A percentile compares a stretch with the other conserved stretches of the same genome.
These are phyloP conservation scores for Myotisia sp. DNA, from an alignment of 2,329 filamentous ascomycete species.

Conservation along the genomic window DNA sequence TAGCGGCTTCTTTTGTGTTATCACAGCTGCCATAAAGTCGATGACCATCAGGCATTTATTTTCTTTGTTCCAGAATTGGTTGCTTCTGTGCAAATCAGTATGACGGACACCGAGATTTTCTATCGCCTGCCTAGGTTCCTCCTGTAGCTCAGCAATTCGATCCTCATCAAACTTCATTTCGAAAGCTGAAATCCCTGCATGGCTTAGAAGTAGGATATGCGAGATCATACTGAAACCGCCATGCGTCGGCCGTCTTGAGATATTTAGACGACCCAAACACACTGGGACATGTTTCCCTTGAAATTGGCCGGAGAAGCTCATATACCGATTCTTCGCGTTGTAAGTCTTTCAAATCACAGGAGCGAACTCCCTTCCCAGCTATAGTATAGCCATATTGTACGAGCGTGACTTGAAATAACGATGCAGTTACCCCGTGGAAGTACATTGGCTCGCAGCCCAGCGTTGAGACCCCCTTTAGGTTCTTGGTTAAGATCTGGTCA, in stretches of 20 bases:
- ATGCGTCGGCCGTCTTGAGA: slow-evolving; percentile 8
- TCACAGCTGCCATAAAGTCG: slow-evolving; percentile 8
- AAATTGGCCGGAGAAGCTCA: slow-evolving; percentile 8
- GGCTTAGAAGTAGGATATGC: slow-evolving; percentile 8
- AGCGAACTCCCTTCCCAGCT: slow-evolving; percentile 12
- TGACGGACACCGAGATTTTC: slow-evolving; percentile 9
- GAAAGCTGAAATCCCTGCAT: slow-evolving; percentile 6
- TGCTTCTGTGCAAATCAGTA: slow-evolving; percentile 4
- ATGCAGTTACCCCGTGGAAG: slow-evolving; percentile 13
- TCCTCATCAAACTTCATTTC: slow-evolving; percentile 1
- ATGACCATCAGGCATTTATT: slow-evolving; percentile 9
- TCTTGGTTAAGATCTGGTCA: slow-evolving; percentile 9
- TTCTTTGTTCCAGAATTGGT: slow-evolving; percentile 10
- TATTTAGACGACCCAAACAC: slow-evolving; percentile 12
- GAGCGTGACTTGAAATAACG: slow-evolving; percentile 15
- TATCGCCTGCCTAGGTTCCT: slow-evolving; percentile 7
- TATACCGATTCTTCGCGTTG: slow-evolving; percentile 12
- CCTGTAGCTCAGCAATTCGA: slow-evolving; percentile 4
- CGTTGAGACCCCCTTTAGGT: no score
- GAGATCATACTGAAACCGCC: slow-evolving; percentile 9
- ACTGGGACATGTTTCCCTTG: slow-evolving; percentile 13
- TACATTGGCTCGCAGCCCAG: slow-evolving; percentile 13
- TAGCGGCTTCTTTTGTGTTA: neutral
- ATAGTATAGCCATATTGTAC: slow-evolving; percentile 14
- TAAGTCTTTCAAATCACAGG: slow-evolving; percentile 8